Conservation (phyloP, 495 filamentous ascomycete species). For the Hyaloscypha finlandica region DNA sequence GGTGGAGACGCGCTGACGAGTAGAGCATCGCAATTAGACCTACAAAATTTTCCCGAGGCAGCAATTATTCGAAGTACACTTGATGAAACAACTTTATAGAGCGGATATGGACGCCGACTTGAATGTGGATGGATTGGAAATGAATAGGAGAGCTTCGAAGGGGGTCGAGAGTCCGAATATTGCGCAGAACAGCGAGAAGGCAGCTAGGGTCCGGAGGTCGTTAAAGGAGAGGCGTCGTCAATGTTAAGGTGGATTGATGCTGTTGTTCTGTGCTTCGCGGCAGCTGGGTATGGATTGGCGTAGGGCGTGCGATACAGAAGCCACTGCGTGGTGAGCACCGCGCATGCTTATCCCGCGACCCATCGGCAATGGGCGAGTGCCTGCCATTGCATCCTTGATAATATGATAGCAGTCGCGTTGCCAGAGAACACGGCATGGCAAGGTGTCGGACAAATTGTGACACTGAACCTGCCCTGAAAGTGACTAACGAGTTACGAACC, state of each 20-base stretch:
- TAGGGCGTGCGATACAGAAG: conserved; percentile 8
- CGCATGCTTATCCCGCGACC: not conserved
- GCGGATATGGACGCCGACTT: too few relatives aligned
- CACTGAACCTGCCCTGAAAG: too few relatives aligned
- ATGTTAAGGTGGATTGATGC: conserved; percentile 10
- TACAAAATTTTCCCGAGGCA: too few relatives aligned
- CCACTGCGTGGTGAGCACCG: conserved; percentile 11
- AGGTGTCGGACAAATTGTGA: too few relatives aligned
- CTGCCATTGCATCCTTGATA: conserved; percentile 14
- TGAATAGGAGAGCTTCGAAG: not conserved
- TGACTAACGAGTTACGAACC: too few relatives aligned
- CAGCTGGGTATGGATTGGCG: conserved; percentile 13
- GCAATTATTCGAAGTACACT: too few relatives aligned
- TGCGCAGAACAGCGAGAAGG: conserved; percentile 10
- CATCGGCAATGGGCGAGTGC: conserved; percentile 12
- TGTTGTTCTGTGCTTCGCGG: not conserved
- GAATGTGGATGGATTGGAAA: too few relatives aligned
- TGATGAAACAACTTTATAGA: too few relatives aligned
- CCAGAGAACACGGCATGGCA: not conserved
- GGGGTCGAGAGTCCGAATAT: conserved; percentile 5
- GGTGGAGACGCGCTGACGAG: too few relatives aligned
- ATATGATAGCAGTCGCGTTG: conserved; percentile 19
- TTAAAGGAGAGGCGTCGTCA: conserved; percentile 16
- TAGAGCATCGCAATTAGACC: too few relatives aligned
- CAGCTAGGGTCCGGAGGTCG: conserved; percentile 13